A percentile compares a stretch with the other conserved stretches of the same genome.
Evolutionary conservation across 1,284 basidiomycete species (phyloP).

Genomic region (Takashimella koratensis): DNA sequence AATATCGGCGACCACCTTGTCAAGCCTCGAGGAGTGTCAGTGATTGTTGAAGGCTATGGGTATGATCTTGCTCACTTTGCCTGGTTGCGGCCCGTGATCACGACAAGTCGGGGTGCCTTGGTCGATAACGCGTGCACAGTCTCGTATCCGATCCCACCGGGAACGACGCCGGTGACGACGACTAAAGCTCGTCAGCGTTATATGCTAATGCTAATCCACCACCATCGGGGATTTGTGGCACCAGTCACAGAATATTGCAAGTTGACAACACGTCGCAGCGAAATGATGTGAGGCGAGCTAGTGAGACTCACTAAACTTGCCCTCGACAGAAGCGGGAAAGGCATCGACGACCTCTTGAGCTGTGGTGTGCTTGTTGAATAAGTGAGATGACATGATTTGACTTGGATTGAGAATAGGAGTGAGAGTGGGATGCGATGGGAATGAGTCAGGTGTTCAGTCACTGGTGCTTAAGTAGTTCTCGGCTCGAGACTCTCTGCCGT

Average conservation of each 20-base stretch:
- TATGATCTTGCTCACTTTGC: slow-evolving; percentile 12
- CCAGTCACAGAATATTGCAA: too few species aligned
- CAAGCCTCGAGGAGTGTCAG: slow-evolving; percentile 10
- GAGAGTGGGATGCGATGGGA: too few species aligned
- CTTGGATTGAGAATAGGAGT: too few species aligned
- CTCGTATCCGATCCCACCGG: slow-evolving; percentile 18
- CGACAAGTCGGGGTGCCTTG: slow-evolving; percentile 13
- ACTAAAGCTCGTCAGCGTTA: slow-evolving; percentile 6
- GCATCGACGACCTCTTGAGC: slow-evolving; percentile 10
- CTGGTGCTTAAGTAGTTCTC: too few species aligned
- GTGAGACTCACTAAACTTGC: slow-evolving; percentile 3
- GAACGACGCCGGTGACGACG: slow-evolving; percentile 18
- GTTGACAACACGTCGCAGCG: too few species aligned
- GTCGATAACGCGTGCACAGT: slow-evolving; percentile 18
- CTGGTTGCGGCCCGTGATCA: slow-evolving; percentile 16
- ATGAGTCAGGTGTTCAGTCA: too few species aligned
- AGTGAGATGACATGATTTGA: background rate
- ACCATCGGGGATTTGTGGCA: too few species aligned
- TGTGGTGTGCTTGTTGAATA: slow-evolving; percentile 6
- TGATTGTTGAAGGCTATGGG: background rate
- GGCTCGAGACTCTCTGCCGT: too few species aligned
- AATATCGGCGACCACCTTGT: slow-evolving; percentile 7
- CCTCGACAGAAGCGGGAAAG: slow-evolving; percentile 9
- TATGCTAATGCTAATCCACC: too few species aligned
- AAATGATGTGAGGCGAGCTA: too few species aligned